Conservation (phyloP, 371 early-diverging fungal species). For the Mucor plumbeus region DNA sequence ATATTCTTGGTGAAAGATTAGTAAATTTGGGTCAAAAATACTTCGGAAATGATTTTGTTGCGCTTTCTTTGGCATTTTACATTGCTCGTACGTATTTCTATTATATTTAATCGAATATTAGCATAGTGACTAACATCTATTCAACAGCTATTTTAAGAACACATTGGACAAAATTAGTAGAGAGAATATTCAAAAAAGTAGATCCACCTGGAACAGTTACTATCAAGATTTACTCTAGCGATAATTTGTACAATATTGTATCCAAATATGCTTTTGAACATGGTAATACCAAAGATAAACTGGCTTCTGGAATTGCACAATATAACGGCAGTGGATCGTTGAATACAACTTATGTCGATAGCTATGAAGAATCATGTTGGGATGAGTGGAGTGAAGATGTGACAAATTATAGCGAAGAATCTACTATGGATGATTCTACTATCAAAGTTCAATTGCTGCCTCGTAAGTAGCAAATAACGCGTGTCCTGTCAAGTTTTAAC, state of each 20-base stretch:
- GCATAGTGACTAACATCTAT: background rate
- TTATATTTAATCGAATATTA: background rate
- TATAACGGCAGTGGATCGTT: conserved; percentile 13
- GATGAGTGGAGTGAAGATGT: conserved; percentile 9
- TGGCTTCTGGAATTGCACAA: conserved; percentile 23
- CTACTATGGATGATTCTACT: conserved; percentile 8
- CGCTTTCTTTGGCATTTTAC: conserved; percentile 38
- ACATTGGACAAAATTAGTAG: conserved; percentile 30
- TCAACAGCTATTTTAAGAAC: conserved; percentile 37
- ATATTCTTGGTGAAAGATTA: conserved; percentile 36
- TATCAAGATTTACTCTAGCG: conserved; percentile 18
- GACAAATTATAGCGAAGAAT: background rate
- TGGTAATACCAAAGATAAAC: conserved; percentile 11
- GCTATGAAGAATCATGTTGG: conserved; percentile 22
- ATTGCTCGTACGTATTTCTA: conserved; percentile 32
- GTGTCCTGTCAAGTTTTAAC: background rate
- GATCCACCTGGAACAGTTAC: conserved; percentile 5
- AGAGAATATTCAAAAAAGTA: conserved; percentile 11
- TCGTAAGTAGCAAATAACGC: conserved; percentile 28
- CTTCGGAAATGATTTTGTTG: conserved; percentile 47
- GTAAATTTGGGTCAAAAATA: conserved; percentile 39
- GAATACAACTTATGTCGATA: conserved; percentile 26
- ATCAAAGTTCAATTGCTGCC: conserved; percentile 36
- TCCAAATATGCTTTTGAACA: conserved; percentile 14
- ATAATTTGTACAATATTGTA: conserved; percentile 31